Evolutionary conservation across 1,139 yeast genomes (phyloP), one percentile per base, ranked within the genome.

Genomic region (Blastobotrys proliferans): DNA sequence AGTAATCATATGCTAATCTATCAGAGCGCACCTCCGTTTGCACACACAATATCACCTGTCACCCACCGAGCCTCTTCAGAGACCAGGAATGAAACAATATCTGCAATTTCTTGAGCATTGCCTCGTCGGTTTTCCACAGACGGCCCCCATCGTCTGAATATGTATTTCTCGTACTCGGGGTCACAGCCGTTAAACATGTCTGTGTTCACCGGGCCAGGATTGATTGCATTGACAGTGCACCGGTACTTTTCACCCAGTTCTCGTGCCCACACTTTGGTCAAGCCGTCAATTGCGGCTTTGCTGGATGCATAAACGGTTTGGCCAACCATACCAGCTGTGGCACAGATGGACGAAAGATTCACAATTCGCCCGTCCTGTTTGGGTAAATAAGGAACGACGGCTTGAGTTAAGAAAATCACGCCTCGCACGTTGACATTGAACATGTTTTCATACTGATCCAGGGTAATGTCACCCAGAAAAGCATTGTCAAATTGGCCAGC

Each of bases 241-340:
- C 45, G 38, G 29, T 40, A 31, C 24, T 32, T 24, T n/a, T 18
- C 24, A 21, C 66, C 66, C 47, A 79, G 60, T 52, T 84, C 94
- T 6, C 56, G 51, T 0, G 82, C 74, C 39, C 82, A 59, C 0
- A 77, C 67, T 34, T 65, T 62, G 0, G 86, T 73, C 52, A 82
- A 77, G 3, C 79, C 81, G 37, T 75, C 57, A 11, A 84, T 53
- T 0, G 85, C 94, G 0, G 82, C 77, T 57, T 84, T 84, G 46
- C 81, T 70, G 0, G 86, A 83, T 1, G 81, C 68, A 55, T 84
- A 84, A 0, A 80, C 77, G 0, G 79, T 56, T 0, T 88, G 77
- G 0, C 92, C 92, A 51, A 67, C 61, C 2, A 68, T 41, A 13
- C 51, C 68, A 49, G 28, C 68, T 52, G 46, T 51, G 1, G 81